These are phyloP conservation scores for Auriscalpium microsporum DNA, from an alignment of 768 basidiomycete species.

Conservation along the genomic window DNA sequence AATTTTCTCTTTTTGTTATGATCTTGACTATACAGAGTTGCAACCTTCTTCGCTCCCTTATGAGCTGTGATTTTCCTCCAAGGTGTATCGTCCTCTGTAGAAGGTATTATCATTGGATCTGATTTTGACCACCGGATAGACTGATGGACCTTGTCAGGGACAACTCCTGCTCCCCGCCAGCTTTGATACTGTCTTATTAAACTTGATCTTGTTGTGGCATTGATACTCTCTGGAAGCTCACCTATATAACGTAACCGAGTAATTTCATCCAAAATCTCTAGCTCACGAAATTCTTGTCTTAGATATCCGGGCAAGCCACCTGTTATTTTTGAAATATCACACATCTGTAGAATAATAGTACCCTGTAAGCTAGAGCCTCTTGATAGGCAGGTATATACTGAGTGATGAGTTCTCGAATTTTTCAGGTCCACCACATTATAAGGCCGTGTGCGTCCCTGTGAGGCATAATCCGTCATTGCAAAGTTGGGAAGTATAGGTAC, in stretches of 20 bases:
- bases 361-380: constrained; percentile 7
- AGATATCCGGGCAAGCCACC: constrained; percentile 8
- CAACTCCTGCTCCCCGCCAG: not conserved
- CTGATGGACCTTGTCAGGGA: not conserved
- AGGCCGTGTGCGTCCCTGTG: constrained; percentile 15
- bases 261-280: constrained; percentile 10
- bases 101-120: not conserved
- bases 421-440: constrained; percentile 13
- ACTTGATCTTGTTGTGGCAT: not conserved
- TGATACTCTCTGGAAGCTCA: not conserved
- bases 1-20: no score
- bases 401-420: constrained; percentile 9
- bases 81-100: not conserved
- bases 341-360: constrained; percentile 13
- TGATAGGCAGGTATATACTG: constrained; percentile 17
- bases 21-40: not conserved
- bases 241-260: not conserved
- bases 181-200: not conserved
- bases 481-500: constrained; percentile 16
- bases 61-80: not conserved
- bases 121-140: not conserved
- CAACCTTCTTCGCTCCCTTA: not conserved
- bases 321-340: no score
- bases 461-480: constrained; percentile 18
- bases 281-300: constrained; percentile 14